Base-by-base conservation (phyloP, 2,329 filamentous ascomycete species). In the Truncatella angustata region DNA sequence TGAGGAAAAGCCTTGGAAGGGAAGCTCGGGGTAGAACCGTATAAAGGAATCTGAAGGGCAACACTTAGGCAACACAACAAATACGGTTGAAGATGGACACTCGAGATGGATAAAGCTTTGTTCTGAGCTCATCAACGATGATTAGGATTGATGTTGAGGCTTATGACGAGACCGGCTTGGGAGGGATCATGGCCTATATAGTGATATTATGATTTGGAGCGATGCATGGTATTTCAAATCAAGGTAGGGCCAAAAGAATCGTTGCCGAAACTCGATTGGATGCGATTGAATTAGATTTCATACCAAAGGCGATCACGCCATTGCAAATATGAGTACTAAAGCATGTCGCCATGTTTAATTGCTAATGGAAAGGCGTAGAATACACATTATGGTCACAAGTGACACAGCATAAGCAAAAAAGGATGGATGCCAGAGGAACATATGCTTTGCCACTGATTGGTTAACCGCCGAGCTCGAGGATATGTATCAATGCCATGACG, bases 181-280 rank as follows among this genome's bases (percentile, higher is more conserved):
- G 35, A 20, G 44, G 26, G n/a, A 11, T n/a, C 28, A 9, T 10
- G 5, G 5, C 34, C 30, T 48, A n/a, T 48, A 48, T 48, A 48
- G 2, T 32, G 7, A 28, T 11, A n/a, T 11, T 10, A 23, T 7
- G 9, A 48, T 5, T 32, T 18, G 45, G 28, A 16, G 23, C 16
- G 5, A 26, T n/a, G 11, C n/a, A 37, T 18, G 11, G 11, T 16
- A 53, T 53, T 53, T 53, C 30, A 49, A 53, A 53, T 49, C 51
- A 49, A 36, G 3, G 11, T 28, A 20, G 30, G 14, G 10, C 36
- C n/a, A 7, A 20, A 40, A 35, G 30, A 26, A 26, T 9, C n/a
- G 21, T 36, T 10, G n/a, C n/a, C 26, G 26, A 35, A 32, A 21
- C 12, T 12, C 21, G 21, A 30, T 10, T 37, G 30, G 45, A 37